phyloP scores from a whole-genome alignment of 129 eudicot genomes.

The Tagetes erecta region DNA sequence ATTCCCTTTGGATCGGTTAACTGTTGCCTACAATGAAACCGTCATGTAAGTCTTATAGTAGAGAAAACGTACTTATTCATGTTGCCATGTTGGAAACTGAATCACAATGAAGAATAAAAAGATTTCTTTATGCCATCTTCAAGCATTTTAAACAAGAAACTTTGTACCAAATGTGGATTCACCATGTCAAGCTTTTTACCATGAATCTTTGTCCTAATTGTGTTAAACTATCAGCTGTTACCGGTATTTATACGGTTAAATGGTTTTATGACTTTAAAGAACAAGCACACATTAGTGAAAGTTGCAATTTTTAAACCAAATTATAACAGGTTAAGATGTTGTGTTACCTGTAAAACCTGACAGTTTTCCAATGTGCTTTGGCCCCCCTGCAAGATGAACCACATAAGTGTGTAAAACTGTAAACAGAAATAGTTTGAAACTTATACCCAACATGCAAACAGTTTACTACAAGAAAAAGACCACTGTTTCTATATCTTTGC shows the following conservation, averaged over 20 bases:
- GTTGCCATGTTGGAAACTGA: not conserved
- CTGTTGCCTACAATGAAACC: constrained; percentile 63
- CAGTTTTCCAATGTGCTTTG: constrained; percentile 37
- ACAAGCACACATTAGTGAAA: not conserved
- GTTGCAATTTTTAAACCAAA: not conserved
- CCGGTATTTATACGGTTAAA: not conserved
- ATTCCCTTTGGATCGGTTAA: constrained; percentile 85
- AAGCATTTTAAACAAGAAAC: not conserved
- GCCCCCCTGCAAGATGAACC: constrained; percentile 28
- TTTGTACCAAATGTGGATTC: not conserved
- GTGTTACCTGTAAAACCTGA: constrained; percentile 33
- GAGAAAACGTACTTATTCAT: not conserved
- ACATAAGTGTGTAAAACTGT: constrained; percentile 8
- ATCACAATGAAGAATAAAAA: too few relatives aligned
- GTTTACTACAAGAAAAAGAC: not conserved
- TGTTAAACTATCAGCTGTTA: not conserved
- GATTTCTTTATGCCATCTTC: too few relatives aligned
- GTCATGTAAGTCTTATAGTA: constrained; percentile 4
- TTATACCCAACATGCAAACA: not conserved
- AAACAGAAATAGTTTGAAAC: not conserved
- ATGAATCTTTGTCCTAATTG: not conserved
- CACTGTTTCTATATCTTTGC: not conserved
- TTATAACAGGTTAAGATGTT: not conserved
- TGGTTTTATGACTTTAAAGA: not conserved
- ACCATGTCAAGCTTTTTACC: not conserved